Base-by-base conservation (phyloP, 768 basidiomycete genomes). In the Cyclocybe cylindracea region DNA sequence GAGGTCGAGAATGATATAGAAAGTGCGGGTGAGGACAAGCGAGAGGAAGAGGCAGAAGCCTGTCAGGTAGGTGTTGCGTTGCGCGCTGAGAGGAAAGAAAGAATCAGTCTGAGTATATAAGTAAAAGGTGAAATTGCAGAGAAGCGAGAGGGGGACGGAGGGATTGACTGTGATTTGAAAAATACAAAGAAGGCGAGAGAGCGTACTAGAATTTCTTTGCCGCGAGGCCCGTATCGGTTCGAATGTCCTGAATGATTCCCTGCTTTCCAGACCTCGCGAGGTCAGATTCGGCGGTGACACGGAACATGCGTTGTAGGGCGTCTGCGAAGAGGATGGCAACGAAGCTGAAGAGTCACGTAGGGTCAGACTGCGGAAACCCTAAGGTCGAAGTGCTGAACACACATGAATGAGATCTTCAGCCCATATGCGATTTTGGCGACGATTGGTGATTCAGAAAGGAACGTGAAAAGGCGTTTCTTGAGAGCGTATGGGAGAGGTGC, bases 1-100 rank as follows among this genome's bases (percentile, higher is more conserved):
- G 58, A 97, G 85, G 66, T 98, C 93, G 63, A 94, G 84, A 41
- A 90, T 83, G 67, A 98, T 90, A 67, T 87, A 87, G 76, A 98
- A 98, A 3, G 89, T 91, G 61, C 95, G 87, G 2, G 94, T 89
- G 59, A 98, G 84, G 60, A 97, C 87, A 50, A 98, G 85, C 7
- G 96, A 97, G 16, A 99, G 86, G 86, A 98, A 97, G 41, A 99
- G 79, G 53, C 89, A 92, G 69, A 93, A 94, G 0, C 91, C 91
- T 6, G 94, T 95, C 11, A 98, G 81, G 67, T 98, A 98, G 52
- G 87, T 85, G 66, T 96, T 97, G 49, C 94, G 80, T 66, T 95
- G 92, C 2, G 92, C 80, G 61, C 91, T 94, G 50, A 16, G 44
- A 46, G 64, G 24, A 24, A 59, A 49, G 11, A 9, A 33, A 39